Conservation (phyloP, 495 filamentous ascomycete species). For the Usnea hakonensis region DNA sequence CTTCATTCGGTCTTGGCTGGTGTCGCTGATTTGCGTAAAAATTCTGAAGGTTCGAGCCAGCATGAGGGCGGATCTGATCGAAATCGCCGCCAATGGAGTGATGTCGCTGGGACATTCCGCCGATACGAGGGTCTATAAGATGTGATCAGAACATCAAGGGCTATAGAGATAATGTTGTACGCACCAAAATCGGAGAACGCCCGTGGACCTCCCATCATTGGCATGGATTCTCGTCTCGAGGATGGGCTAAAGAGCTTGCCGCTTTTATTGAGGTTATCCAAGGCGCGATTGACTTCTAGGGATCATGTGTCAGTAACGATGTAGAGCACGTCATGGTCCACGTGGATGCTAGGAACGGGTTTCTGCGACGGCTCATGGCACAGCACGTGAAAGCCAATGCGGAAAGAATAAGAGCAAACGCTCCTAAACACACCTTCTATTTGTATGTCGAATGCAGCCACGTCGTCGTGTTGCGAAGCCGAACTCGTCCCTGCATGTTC, state of each 20-base stretch:
- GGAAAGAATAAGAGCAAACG: not conserved
- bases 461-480: constrained; percentile 67
- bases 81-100: constrained; percentile 82
- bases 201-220: constrained; percentile 55
- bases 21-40: constrained; percentile 93
- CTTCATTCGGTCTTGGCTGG: constrained; percentile 85
- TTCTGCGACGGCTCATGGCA: not conserved
- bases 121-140: constrained; percentile 44
- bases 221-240: constrained; percentile 80
- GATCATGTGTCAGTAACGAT: constrained; percentile 12
- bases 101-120: constrained; percentile 50
- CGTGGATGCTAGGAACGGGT: not conserved
- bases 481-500: constrained; percentile 60
- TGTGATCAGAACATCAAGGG: constrained; percentile 14
- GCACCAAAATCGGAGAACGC: constrained; percentile 53
- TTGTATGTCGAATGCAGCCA: constrained; percentile 75
- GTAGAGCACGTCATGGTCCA: constrained; percentile 1
- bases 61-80: constrained; percentile 63
- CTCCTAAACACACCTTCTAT: constrained; percentile 67
- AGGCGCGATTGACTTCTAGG: constrained; percentile 87
- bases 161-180: constrained; percentile 18
- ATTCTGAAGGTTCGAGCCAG: constrained; percentile 75
- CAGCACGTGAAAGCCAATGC: not conserved
- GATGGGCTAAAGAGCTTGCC: constrained; percentile 76
- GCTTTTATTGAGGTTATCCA: constrained; percentile 92